Conservation (phyloP, 306 rosid genomes). For the Bauhinia variegata region DNA sequence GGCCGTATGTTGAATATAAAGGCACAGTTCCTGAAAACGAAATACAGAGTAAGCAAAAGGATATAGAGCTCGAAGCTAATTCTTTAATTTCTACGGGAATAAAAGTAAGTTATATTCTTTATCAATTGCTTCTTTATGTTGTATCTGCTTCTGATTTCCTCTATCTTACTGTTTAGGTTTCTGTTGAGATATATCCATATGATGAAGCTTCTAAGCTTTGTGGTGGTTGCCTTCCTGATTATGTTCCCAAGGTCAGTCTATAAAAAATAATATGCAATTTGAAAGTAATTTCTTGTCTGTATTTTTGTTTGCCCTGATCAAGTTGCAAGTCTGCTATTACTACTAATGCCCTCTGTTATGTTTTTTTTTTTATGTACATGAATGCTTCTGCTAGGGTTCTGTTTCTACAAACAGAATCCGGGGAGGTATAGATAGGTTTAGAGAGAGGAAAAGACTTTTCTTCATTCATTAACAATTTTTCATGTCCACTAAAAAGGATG, state of each 20-base stretch:
- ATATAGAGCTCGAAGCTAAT: constrained; percentile 67
- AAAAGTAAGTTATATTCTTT: constrained; percentile 57
- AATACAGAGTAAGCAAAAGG: constrained; percentile 58
- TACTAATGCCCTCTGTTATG: constrained; percentile 5
- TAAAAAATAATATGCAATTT: background rate
- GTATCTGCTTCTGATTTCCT: constrained; percentile 27
- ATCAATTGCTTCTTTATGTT: constrained; percentile 24
- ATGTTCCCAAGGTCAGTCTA: constrained; percentile 65
- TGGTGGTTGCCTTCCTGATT: constrained; percentile 73
- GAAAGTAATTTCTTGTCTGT: constrained; percentile 13
- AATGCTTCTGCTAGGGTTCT: background rate
- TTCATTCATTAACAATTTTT: too few species aligned
- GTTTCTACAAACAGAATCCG: too few species aligned
- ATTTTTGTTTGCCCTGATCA: background rate
- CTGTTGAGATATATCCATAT: constrained; percentile 52
- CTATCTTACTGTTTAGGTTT: constrained; percentile 47
- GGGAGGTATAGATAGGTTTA: too few species aligned
- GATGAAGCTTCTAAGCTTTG: constrained; percentile 71
- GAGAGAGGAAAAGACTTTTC: too few species aligned
- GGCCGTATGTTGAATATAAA: constrained; percentile 80
- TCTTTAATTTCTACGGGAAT: constrained; percentile 58
- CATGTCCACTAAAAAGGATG: too few species aligned
- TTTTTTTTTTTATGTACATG: constrained; percentile 2
- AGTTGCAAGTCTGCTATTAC: constrained; percentile 26
- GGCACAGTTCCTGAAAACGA: constrained; percentile 65